Base-by-base conservation (phyloP, 352 stramenopile genomes). In the Peronospora destructor region DNA sequence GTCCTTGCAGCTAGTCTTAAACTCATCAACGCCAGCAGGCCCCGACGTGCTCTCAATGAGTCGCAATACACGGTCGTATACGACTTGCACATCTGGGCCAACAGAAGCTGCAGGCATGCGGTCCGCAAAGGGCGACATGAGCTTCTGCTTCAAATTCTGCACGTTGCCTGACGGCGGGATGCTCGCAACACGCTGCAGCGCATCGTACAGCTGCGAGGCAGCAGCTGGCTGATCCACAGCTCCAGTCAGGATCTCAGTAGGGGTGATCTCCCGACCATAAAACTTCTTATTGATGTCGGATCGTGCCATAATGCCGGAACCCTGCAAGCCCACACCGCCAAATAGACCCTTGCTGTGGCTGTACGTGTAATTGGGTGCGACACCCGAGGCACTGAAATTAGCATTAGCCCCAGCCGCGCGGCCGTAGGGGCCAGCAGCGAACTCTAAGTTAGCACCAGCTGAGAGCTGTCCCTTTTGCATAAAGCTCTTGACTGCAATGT, bases 401-500 rank as follows among this genome's bases (percentile, higher is more conserved):
- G 82, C 82, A 45, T 83, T 84, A 2, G 82, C 80, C 2, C 76
- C 79, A 2, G 82, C 82, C 2, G 79, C 77, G 37, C 82, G 82
- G 29, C 82, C 82, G 58, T 91, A 93, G 6, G 82, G 82, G 12
- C 82, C 82, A 0, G 76, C 82, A 6, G 82, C 82, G 37, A 93
- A 87, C 53, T 91, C 80, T 33, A 94, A 62, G 59, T 87, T 89
- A 23, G 78, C 81, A 17, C 83, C 83, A 4, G 76, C 76, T n/a
- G 74, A 88, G n/a, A 91, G 59, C 53, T 91, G 80, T 7, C 72
- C 73, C 58, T 86, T 86, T 37, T 90, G 76, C 71, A 88, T 88
- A 54, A 94, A 94, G 55, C 66, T 85, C 66, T 96, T 87, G 26
- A 98, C 90, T 10, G 94, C 87, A 38, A 73, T 69, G 35, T 97